These are phyloP conservation scores for Emydomyces testavorans DNA, from an alignment of 2,329 filamentous ascomycete species.

Conservation along the genomic window DNA sequence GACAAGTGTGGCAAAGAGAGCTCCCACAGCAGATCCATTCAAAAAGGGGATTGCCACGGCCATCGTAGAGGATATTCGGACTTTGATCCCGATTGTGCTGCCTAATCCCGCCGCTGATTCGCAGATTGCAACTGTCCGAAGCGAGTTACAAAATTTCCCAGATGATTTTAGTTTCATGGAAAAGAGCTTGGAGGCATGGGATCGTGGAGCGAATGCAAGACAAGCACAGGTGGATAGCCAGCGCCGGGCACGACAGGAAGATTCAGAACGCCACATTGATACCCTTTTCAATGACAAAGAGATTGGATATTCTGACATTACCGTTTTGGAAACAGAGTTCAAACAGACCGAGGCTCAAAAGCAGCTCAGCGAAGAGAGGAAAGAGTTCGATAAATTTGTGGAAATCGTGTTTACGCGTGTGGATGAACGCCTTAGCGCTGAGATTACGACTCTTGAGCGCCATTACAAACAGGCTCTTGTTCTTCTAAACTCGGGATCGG, in stretches of 20 bases:
- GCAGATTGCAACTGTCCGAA: conserved; percentile 25
- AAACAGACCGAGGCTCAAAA: conserved; percentile 41
- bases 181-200: conserved; percentile 36
- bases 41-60: conserved; percentile 22
- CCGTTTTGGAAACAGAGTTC: conserved; percentile 44
- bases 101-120: conserved; percentile 27
- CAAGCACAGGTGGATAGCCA: conserved; percentile 40
- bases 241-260: conserved; percentile 40
- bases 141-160: conserved; percentile 27
- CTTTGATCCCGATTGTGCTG: conserved; percentile 26
- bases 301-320: conserved; percentile 48
- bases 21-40: conserved; percentile 25
- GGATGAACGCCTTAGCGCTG: conserved; percentile 39
- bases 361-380: conserved; percentile 43
- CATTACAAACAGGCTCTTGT: conserved; percentile 36
- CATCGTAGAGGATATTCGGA: conserved; percentile 27
- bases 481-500: conserved; percentile 33
- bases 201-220: conserved; percentile 33
- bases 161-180: conserved; percentile 38
- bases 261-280: conserved; percentile 43
- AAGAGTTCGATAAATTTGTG: conserved; percentile 42
- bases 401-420: conserved; percentile 41
- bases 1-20: conserved; percentile 21
- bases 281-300: conserved; percentile 45
- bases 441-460: conserved; percentile 40